Conservation (phyloP, 441 rosid genomes). For the Euphorbia corollata region DNA sequence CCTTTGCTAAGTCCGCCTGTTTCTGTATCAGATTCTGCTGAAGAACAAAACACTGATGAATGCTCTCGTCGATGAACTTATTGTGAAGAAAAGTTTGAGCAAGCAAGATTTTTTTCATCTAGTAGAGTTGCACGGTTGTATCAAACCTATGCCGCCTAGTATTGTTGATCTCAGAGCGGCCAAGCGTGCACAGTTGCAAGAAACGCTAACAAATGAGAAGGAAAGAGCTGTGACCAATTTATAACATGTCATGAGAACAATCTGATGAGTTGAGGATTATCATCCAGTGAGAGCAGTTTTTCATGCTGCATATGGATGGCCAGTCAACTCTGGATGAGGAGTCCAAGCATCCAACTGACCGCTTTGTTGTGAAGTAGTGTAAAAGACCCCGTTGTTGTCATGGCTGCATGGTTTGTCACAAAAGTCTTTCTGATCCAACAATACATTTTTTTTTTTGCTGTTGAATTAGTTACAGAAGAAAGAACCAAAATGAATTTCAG, state of each 20-base stretch:
- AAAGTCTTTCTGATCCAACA: neutral
- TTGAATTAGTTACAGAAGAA: neutral
- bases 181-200: slow-evolving; percentile 50
- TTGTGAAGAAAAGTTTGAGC: slow-evolving; percentile 62
- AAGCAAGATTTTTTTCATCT: slow-evolving; percentile 68
- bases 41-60: slow-evolving; percentile 56
- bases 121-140: slow-evolving; percentile 60
- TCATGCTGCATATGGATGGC: neutral
- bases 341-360: neutral
- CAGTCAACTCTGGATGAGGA: neutral
- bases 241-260: slow-evolving; percentile 1
- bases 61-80: slow-evolving; percentile 56
- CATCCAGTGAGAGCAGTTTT: neutral
- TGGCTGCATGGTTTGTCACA: neutral
- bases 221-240: slow-evolving; percentile 25
- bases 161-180: slow-evolving; percentile 56
- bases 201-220: slow-evolving; percentile 37
- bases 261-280: neutral
- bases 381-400: neutral
- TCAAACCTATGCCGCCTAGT: slow-evolving; percentile 54
- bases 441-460: neutral
- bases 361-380: neutral
- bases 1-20: slow-evolving; percentile 14
- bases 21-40: slow-evolving; percentile 43
- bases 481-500: neutral